phyloP scores from a whole-genome alignment of 305 asterid genomes.

The Fraxinus paxiana region DNA sequence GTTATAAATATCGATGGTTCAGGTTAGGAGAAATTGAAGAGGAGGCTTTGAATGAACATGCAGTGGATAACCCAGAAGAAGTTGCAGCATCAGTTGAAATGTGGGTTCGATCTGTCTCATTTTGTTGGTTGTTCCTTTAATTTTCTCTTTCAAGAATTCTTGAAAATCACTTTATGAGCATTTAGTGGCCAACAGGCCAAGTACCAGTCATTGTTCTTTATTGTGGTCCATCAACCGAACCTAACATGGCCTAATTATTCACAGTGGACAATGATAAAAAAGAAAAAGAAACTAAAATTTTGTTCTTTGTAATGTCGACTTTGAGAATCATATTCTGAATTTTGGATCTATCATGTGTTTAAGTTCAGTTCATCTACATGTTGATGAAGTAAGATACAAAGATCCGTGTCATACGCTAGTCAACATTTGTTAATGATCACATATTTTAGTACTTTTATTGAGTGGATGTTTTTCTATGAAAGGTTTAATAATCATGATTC shows the following conservation, averaged over 20 bases:
- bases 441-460: neutral
- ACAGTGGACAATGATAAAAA: neutral
- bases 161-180: neutral
- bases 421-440: neutral
- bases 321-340: neutral
- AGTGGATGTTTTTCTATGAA: neutral
- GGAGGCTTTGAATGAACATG: constrained; percentile 38
- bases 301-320: neutral
- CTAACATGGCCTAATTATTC: neutral
- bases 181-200: neutral
- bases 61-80: constrained; percentile 48
- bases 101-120: constrained; percentile 29
- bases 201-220: neutral
- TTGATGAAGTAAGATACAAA: neutral
- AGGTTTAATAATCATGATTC: neutral
- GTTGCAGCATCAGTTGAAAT: constrained; percentile 45
- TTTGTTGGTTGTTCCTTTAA: neutral
- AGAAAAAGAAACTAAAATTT: neutral
- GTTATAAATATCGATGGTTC: constrained; percentile 7
- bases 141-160: neutral
- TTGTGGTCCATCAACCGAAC: constrained; percentile 4
- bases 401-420: neutral
- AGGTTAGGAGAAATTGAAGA: constrained; percentile 39
- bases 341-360: neutral
- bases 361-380: neutral